Conservation (phyloP, 139 green algal species). For the Eudorina sp. region DNA sequence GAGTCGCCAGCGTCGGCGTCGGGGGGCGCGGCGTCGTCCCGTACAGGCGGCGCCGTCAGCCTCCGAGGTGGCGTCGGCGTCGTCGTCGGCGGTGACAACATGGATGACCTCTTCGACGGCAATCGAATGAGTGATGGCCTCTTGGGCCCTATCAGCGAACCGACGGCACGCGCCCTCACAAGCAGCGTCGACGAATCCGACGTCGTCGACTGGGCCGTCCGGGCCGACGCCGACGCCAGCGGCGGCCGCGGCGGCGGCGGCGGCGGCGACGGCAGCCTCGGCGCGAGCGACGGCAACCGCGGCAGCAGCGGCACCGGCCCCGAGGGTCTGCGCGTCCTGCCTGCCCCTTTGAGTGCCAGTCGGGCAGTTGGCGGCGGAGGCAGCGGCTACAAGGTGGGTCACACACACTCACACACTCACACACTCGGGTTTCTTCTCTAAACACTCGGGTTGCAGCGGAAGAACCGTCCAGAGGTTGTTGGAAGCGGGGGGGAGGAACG, state of each 20-base stretch:
- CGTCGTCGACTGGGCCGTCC: not conserved
- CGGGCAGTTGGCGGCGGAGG: no score
- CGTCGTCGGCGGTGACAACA: not conserved
- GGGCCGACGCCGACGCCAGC: not conserved
- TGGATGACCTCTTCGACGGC: not conserved
- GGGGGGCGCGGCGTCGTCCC: not conserved
- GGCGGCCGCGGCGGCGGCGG: no score
- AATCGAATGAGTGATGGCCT: not conserved
- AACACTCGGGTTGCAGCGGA: no score
- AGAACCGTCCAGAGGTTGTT: no score
- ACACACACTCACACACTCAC: no score
- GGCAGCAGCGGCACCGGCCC: no score
- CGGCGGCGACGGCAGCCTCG: not conserved
- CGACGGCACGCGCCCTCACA: not conserved
- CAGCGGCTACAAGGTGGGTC: no score
- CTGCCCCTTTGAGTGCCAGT: no score
- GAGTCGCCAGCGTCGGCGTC: not conserved
- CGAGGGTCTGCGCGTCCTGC: no score
- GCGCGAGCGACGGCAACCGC: no score
- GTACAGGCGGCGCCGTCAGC: not conserved
- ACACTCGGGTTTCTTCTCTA: no score
- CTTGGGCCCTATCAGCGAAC: not conserved
- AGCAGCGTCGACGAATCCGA: not conserved
- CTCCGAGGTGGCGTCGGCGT: not conserved
- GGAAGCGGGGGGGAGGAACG: no score